Evolutionary conservation across 2,329 filamentous ascomycete species (phyloP).

Genomic region (Alternaria sp.): DNA sequence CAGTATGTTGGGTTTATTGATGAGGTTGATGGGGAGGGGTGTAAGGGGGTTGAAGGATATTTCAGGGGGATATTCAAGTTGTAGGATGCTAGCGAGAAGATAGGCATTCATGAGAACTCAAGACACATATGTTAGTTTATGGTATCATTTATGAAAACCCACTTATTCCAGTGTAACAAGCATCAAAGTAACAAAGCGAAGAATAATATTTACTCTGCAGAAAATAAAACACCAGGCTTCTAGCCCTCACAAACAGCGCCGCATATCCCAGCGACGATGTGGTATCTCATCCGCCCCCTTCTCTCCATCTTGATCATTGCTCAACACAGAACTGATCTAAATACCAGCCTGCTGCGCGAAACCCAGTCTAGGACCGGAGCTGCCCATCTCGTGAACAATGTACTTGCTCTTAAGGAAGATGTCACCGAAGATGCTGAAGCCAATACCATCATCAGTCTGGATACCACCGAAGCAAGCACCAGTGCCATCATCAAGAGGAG

Average conservation of each 20-base stretch:
- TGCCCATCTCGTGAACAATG: conserved; percentile 62
- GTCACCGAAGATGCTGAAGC: conserved; percentile 75
- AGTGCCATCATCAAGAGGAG: conserved; percentile 48
- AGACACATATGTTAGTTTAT: too few relatives aligned
- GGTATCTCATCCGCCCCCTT: not conserved
- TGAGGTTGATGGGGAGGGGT: conserved; percentile 41
- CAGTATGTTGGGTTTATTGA: conserved; percentile 65
- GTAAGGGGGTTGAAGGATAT: conserved; percentile 38
- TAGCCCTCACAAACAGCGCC: not conserved
- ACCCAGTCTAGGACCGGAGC: conserved; percentile 49
- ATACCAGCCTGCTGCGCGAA: conserved; percentile 51
- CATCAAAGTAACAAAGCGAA: too few relatives aligned
- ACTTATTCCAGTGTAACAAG: too few relatives aligned
- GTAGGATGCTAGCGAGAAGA: not conserved
- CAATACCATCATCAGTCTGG: conserved; percentile 66
- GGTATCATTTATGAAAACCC: too few relatives aligned
- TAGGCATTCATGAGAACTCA: too few relatives aligned
- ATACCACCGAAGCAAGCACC: conserved; percentile 75
- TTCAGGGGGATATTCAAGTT: conserved; percentile 39
- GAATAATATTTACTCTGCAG: not conserved
- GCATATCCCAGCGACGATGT: not conserved
- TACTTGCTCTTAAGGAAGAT: conserved; percentile 80
- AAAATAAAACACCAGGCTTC: not conserved
- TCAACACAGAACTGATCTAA: not conserved
- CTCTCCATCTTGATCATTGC: too few relatives aligned